Evolutionary conservation across 1,284 basidiomycete genomes (phyloP).

Genomic region (Rhodotorula sp.): DNA sequence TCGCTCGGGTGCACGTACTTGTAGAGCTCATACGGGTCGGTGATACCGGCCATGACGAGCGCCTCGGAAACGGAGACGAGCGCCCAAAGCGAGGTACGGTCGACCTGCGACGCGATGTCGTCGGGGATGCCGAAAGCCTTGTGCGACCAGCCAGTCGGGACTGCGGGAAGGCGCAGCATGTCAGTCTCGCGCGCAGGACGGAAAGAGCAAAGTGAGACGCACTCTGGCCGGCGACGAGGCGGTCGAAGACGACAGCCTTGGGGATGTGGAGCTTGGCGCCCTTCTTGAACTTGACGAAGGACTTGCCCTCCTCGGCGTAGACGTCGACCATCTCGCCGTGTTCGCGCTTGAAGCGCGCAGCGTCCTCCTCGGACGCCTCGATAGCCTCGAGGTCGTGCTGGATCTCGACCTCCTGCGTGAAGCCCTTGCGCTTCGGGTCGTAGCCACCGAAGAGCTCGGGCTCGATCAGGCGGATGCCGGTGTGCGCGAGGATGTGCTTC

Average conservation of each 20-base stretch:
- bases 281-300: constrained; percentile 97
- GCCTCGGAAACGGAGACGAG: constrained; percentile 92
- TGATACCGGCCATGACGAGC: constrained; percentile 94
- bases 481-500: constrained; percentile 86
- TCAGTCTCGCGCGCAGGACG: no score
- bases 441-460: constrained; percentile 97
- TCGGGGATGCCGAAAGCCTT: constrained; percentile 96
- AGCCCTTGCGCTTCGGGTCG: constrained; percentile 94
- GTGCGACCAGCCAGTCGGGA: constrained; percentile 96
- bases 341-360: constrained; percentile 92
- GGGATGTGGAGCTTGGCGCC: constrained; percentile 91
- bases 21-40: constrained; percentile 95
- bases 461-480: constrained; percentile 96
- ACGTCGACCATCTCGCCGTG: constrained; percentile 92
- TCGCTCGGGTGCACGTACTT: constrained; percentile 95
- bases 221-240: constrained; percentile 87
- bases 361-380: constrained; percentile 87
- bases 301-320: constrained; percentile 85
- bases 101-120: constrained; percentile 92
- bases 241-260: constrained; percentile 93
- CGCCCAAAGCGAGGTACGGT: constrained; percentile 96
- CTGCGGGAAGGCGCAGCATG: background rate
- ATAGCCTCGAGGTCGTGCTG: constrained; percentile 95
- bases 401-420: constrained; percentile 95
- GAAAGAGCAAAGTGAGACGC: background rate